These are phyloP conservation scores for Lunularia cruciata DNA, from an alignment of 225 moss, liverwort and hornwort genomes.

Conservation along the genomic window DNA sequence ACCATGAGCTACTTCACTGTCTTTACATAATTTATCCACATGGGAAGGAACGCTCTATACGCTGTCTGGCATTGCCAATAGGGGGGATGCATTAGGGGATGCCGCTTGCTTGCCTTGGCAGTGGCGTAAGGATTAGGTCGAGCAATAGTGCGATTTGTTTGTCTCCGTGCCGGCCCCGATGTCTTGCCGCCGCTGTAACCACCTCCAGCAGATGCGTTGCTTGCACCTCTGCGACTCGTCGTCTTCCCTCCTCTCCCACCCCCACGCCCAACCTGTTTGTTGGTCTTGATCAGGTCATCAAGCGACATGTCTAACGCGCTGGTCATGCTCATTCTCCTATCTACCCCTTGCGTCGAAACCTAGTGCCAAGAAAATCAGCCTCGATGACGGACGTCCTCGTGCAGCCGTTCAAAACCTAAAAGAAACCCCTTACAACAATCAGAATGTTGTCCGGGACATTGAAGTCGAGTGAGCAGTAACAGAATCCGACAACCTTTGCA, in stretches of 20 bases:
- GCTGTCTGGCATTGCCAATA: slow-evolving; percentile 63
- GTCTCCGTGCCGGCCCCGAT: slow-evolving; percentile 67
- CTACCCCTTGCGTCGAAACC: slow-evolving; percentile 26
- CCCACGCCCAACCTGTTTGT: slow-evolving; percentile 86
- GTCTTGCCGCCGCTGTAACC: slow-evolving; percentile 66
- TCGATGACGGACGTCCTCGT: slow-evolving; percentile 25
- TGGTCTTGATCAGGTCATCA: slow-evolving; percentile 98
- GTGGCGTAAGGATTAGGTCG: slow-evolving; percentile 75
- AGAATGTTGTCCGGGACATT: slow-evolving; percentile 28
- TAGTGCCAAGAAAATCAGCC: slow-evolving; percentile 19
- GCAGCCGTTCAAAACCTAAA: slow-evolving; percentile 36
- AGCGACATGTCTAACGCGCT: slow-evolving; percentile 97
- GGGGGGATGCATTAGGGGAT: slow-evolving; percentile 58
- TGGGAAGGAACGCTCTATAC: slow-evolving; percentile 50
- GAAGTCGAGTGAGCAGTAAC: slow-evolving; percentile 29
- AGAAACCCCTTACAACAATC: slow-evolving; percentile 47
- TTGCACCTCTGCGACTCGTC: slow-evolving; percentile 53
- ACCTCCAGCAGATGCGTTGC: slow-evolving; percentile 44
- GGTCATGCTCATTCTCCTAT: slow-evolving; percentile 56
- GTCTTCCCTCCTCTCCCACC: slow-evolving; percentile 54
- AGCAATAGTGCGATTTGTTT: slow-evolving; percentile 64
- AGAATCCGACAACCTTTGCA: slow-evolving; percentile 28
- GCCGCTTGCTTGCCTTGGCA: slow-evolving; percentile 92
- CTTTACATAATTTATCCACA: slow-evolving; percentile 33
- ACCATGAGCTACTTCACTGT: slow-evolving; percentile 48